phyloP scores from a whole-genome alignment of 352 stramenopile species.

The Globisporangium echinulatum region DNA sequence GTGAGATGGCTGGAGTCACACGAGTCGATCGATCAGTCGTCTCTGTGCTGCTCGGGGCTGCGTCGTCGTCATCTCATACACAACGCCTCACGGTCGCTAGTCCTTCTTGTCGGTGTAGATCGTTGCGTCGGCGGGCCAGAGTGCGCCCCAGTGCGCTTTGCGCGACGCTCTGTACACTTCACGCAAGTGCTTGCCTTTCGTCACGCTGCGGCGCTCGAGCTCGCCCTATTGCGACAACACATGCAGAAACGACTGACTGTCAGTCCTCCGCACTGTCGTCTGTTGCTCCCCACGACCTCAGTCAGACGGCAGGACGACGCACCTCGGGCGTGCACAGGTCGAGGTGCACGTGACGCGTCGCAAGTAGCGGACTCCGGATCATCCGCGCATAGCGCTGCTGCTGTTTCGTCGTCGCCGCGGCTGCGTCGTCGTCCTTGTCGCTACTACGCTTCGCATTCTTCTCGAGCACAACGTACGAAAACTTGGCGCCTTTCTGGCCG shows the following conservation, averaged over 20 bases:
- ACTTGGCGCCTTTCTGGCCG: conserved; percentile 81
- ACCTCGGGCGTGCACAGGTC: conserved; percentile 78
- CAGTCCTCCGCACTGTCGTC: too few species aligned
- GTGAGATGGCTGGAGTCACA: background rate
- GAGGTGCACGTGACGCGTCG: conserved; percentile 74
- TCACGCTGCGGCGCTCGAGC: conserved; percentile 73
- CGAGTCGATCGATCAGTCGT: background rate
- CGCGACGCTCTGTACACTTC: conserved; percentile 78
- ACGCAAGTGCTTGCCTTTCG: conserved; percentile 61
- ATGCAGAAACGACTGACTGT: too few species aligned
- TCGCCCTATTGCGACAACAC: conserved; percentile 30
- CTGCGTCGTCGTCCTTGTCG: conserved; percentile 11
- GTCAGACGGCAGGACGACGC: conserved; percentile 4
- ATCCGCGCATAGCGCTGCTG: conserved; percentile 43
- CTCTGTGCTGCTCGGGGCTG: background rate
- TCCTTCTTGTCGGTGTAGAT: conserved; percentile 50
- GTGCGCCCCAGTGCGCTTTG: conserved; percentile 76
- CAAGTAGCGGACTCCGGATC: conserved; percentile 57
- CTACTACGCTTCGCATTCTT: conserved; percentile 28
- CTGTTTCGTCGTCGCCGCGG: background rate
- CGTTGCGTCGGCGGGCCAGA: conserved; percentile 62
- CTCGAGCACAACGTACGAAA: conserved; percentile 80
- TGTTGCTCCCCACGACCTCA: too few species aligned
- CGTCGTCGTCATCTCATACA: background rate
- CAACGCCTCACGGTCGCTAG: background rate